Percentiles rank a stretch among this genome's conserved stretches.
These are phyloP conservation scores for Pythium volutum DNA, from an alignment of 352 stramenopile species.

Conservation along the genomic window DNA sequence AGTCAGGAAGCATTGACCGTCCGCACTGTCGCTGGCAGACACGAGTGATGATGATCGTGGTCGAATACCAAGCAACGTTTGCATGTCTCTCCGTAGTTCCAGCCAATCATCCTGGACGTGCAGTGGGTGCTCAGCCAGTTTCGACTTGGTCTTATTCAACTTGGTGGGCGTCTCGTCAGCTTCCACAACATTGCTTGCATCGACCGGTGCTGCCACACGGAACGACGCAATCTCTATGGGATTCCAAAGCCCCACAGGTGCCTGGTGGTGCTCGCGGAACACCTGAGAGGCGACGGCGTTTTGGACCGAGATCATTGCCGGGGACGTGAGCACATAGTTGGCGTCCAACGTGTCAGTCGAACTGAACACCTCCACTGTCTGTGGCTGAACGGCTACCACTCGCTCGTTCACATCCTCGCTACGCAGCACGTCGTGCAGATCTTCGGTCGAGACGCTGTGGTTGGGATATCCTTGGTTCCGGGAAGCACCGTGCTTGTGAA, in stretches of 20 bases:
- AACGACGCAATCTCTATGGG: conserved; percentile 26
- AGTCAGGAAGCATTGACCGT: conserved; percentile 31
- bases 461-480: conserved; percentile 62
- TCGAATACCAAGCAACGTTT: conserved; percentile 29
- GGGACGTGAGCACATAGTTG: conserved; percentile 66
- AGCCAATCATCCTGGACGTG: conserved; percentile 30
- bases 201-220: neutral
- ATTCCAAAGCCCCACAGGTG: conserved; percentile 39
- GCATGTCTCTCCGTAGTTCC: conserved; percentile 34
- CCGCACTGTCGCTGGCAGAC: neutral
- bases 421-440: neutral
- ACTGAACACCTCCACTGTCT: conserved; percentile 46
- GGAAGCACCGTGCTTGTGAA: conserved; percentile 49
- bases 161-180: neutral
- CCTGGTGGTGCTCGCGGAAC: conserved; percentile 28
- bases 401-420: conserved; percentile 1
- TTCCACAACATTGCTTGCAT: neutral
- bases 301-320: conserved; percentile 41
- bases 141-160: neutral
- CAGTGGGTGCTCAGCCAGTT: neutral
- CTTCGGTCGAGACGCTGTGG: conserved; percentile 30
- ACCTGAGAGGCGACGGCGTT: conserved; percentile 49
- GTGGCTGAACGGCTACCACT: neutral
- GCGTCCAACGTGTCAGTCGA: conserved; percentile 57
- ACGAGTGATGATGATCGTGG: neutral